These are phyloP conservation scores for Pseudisothecium myosuroides DNA, from an alignment of 225 moss, liverwort and hornwort species.

Conservation along the genomic window DNA sequence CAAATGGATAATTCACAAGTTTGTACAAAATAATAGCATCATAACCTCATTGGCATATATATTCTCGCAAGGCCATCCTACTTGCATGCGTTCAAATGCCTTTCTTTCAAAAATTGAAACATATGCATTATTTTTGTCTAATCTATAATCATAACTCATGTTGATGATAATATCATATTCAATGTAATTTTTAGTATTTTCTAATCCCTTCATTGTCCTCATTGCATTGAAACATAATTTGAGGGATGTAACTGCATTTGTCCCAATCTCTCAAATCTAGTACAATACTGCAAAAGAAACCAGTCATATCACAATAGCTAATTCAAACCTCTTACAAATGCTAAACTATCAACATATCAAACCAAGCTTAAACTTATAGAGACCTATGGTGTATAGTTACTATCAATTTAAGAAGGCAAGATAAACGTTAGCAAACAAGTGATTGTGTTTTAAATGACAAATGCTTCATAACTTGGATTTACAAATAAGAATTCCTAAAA, in stretches of 20 bases:
- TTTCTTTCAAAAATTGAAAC: not conserved
- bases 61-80: not conserved
- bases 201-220: not conserved
- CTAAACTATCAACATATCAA: not conserved
- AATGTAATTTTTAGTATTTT: not conserved
- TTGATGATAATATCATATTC: not conserved
- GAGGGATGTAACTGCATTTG: not conserved
- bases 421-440: not conserved
- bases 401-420: not conserved
- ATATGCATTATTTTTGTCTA: no score
- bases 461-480: not conserved
- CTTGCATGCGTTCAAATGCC: not conserved
- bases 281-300: not conserved
- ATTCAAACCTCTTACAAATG: not conserved
- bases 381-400: not conserved
- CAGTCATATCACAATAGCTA: not conserved
- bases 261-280: not conserved
- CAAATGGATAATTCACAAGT: not conserved
- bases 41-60: not conserved
- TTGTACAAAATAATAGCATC: not conserved
- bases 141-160: no score
- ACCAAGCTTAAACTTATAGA: not conserved
- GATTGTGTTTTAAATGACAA: not conserved
- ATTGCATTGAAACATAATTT: not conserved
- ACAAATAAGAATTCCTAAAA: no score